phyloP scores from a whole-genome alignment of 345 rosid species.

The Schrenkiella parvula region DNA sequence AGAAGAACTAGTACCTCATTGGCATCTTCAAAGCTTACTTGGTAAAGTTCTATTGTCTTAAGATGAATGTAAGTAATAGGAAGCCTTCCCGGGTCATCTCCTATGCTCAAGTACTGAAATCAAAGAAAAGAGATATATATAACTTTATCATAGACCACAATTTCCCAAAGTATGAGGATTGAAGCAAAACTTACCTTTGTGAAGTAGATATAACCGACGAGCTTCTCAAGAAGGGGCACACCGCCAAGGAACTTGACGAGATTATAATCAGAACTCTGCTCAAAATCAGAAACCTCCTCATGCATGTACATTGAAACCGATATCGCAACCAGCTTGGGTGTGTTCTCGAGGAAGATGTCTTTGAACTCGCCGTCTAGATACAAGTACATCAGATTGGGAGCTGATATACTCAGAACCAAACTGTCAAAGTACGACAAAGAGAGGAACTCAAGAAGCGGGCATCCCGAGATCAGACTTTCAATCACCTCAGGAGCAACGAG shows the following conservation, averaged over 20 bases:
- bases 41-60: constrained; percentile 60
- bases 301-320: constrained; percentile 85
- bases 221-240: constrained; percentile 77
- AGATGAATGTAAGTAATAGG: constrained; percentile 60
- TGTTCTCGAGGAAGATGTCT: constrained; percentile 68
- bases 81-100: constrained; percentile 58
- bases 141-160: neutral
- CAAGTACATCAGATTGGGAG: constrained; percentile 82
- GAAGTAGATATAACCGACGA: constrained; percentile 74
- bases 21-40: constrained; percentile 89
- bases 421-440: constrained; percentile 78
- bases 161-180: neutral
- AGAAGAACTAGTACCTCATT: constrained; percentile 77
- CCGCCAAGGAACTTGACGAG: constrained; percentile 77
- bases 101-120: constrained; percentile 80
- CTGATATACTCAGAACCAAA: constrained; percentile 57
- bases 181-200: constrained; percentile 57
- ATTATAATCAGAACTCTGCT: constrained; percentile 76
- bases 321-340: constrained; percentile 60
- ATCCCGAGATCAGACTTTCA: constrained; percentile 66
- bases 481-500: constrained; percentile 69
- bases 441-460: constrained; percentile 76
- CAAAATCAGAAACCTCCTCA: constrained; percentile 82
- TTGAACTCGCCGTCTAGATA: constrained; percentile 83
- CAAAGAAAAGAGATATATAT: neutral